A percentile compares a stretch with the other conserved stretches of the same genome.
These are phyloP conservation scores for Puccinia brachypodii DNA, from an alignment of 1,284 basidiomycete genomes.

Conservation along the genomic window DNA sequence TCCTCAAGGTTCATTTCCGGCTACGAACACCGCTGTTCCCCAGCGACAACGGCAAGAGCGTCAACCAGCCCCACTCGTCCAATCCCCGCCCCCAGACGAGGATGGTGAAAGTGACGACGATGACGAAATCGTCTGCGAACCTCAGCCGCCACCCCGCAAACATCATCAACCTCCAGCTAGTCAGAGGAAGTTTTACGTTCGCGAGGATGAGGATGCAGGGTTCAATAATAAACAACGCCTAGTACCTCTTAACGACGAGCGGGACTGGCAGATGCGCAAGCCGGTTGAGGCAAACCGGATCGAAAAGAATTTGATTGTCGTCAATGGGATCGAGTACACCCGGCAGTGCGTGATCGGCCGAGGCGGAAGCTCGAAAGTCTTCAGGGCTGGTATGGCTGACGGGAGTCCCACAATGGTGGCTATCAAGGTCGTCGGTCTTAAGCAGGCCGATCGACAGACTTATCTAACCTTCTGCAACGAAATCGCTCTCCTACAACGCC, in stretches of 20 bases:
- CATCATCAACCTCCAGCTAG: not conserved
- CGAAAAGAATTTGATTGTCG: constrained; percentile 53
- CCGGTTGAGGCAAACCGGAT: constrained; percentile 8
- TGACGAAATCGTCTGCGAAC: constrained; percentile 10
- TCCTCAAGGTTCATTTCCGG: not conserved
- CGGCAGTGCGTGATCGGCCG: constrained; percentile 83
- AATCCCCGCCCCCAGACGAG: not conserved
- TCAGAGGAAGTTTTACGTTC: constrained; percentile 18
- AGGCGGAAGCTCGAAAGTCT: constrained; percentile 90
- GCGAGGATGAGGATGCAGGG: constrained; percentile 7
- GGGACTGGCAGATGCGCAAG: not conserved
- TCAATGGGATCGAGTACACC: constrained; percentile 78
- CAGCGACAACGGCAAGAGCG: constrained; percentile 1
- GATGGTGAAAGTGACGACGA: constrained; percentile 21
- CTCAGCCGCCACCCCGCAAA: not conserved
- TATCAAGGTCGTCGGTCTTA: constrained; percentile 81
- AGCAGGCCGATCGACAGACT: constrained; percentile 75
- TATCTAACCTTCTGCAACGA: constrained; percentile 92
- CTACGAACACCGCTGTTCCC: not conserved
- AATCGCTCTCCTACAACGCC: constrained; percentile 78
- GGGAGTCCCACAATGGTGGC: constrained; percentile 63
- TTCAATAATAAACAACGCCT: not conserved
- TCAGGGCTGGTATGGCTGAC: constrained; percentile 60
- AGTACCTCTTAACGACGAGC: constrained; percentile 20
- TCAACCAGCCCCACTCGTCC: not conserved